Conservation (phyloP, 106 monocot genomes). For the Dendrobium officinale region DNA sequence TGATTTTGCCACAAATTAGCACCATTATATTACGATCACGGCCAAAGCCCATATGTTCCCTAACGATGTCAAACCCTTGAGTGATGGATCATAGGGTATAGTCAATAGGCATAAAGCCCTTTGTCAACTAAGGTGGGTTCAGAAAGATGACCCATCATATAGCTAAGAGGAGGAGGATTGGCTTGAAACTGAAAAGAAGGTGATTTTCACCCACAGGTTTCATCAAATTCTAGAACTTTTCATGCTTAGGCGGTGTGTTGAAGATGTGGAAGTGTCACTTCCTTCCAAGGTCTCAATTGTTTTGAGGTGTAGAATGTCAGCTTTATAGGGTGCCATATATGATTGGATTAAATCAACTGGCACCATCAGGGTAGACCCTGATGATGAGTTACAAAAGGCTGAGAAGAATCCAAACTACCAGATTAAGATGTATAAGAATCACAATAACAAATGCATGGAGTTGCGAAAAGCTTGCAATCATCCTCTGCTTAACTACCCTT, state of each 20-base stretch:
- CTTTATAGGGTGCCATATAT: slow-evolving; percentile 85
- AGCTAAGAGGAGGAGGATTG: slow-evolving; percentile 84
- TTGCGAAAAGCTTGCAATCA: slow-evolving; percentile 92
- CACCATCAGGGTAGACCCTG: slow-evolving; percentile 89
- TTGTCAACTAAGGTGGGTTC: slow-evolving; percentile 12
- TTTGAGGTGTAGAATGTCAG: slow-evolving; percentile 90
- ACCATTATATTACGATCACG: too few species aligned
- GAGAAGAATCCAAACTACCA: slow-evolving; percentile 86
- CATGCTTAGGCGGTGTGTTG: slow-evolving; percentile 88
- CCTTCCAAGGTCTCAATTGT: slow-evolving; percentile 88
- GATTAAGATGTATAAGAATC: slow-evolving; percentile 75
- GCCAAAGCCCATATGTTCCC: too few species aligned
- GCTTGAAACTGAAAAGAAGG: slow-evolving; percentile 96
- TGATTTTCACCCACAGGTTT: slow-evolving; percentile 91
- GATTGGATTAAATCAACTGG: slow-evolving; percentile 98
- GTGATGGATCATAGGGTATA: too few species aligned
- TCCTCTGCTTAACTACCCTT: slow-evolving; percentile 86
- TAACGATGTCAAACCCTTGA: too few species aligned
- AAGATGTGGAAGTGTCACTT: slow-evolving; percentile 97
- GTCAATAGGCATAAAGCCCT: too few species aligned
- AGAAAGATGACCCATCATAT: slow-evolving; percentile 71
- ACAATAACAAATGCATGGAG: slow-evolving; percentile 98
- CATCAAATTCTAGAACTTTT: slow-evolving; percentile 98
- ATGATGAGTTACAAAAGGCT: slow-evolving; percentile 61
- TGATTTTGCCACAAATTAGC: too few species aligned